Percentiles rank a stretch among this genome's conserved stretches.
These are phyloP conservation scores for Lantana camara DNA, from an alignment of 257 asterid species.

Conservation along the genomic window DNA sequence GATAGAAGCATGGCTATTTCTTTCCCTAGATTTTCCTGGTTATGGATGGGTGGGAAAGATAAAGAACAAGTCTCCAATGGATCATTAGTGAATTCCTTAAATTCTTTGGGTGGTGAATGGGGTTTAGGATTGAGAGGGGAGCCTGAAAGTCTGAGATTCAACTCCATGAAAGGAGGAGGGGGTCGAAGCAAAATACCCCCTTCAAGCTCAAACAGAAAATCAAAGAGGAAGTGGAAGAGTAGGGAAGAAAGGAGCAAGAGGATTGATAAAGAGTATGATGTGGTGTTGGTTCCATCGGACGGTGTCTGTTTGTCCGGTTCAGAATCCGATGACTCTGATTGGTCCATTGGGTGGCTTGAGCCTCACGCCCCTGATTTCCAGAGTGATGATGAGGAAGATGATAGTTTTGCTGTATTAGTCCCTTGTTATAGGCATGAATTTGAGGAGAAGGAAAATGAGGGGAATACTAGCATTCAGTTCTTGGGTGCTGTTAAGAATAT, in stretches of 20 bases:
- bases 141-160: constrained; percentile 58
- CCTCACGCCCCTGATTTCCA: constrained; percentile 85
- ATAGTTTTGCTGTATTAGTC: constrained; percentile 91
- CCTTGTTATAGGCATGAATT: constrained; percentile 72
- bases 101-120: constrained; percentile 68
- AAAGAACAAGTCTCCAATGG: constrained; percentile 70
- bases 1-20: constrained; percentile 48
- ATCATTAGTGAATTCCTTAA: constrained; percentile 49
- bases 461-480: constrained; percentile 46
- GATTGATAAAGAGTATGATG: constrained; percentile 76
- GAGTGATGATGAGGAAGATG: constrained; percentile 71
- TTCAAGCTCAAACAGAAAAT: constrained; percentile 56
- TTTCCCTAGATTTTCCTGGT: constrained; percentile 71
- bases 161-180: constrained; percentile 52
- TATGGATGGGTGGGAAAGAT: constrained; percentile 75
- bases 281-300: constrained; percentile 87
- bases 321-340: constrained; percentile 89
- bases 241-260: constrained; percentile 75
- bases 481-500: constrained; percentile 52
- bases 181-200: constrained; percentile 45
- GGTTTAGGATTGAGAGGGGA: constrained; percentile 80
- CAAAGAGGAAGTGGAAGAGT: constrained; percentile 79
- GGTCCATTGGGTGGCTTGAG: constrained; percentile 98
- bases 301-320: constrained; percentile 88
- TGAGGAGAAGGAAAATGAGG: constrained; percentile 41